phyloP scores from a whole-genome alignment of 1,139 yeast species.

The Taphrina populina region DNA sequence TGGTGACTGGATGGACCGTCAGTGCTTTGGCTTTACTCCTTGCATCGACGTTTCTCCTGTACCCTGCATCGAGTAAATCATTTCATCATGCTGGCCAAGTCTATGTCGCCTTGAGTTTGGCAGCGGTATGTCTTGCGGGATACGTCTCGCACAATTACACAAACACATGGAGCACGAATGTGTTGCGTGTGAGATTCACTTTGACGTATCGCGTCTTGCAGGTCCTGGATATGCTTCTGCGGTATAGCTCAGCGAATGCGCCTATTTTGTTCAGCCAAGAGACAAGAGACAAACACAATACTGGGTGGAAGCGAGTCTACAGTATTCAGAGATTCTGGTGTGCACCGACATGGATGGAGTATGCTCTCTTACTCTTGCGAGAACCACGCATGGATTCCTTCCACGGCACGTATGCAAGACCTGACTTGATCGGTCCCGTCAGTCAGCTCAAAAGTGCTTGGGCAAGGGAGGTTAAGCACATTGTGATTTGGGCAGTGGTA shows the following conservation, averaged over 20 bases:
- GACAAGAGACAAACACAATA: not conserved
- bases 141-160: not conserved
- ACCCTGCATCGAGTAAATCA: not conserved
- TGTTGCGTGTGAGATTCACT: slow-evolving; percentile 5
- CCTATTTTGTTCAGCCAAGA: not conserved
- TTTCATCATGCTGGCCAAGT: not conserved
- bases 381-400: slow-evolving; percentile 9
- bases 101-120: not conserved
- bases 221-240: not conserved
- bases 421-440: not conserved
- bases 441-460: not conserved
- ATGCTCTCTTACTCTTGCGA: slow-evolving; percentile 1
- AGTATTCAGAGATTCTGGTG: not conserved
- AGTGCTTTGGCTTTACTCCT: not conserved
- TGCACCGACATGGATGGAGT: slow-evolving; percentile 1
- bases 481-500: not conserved
- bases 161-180: slow-evolving; percentile 3
- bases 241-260: not conserved
- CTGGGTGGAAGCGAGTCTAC: not conserved
- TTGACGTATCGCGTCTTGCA: slow-evolving; percentile 3
- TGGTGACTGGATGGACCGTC: no score
- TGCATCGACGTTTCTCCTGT: not conserved
- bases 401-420: not conserved
- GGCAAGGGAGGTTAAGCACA: not conserved
- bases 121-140: not conserved